Percentiles rank a stretch among this genome's conserved stretches.
phyloP scores from a whole-genome alignment of 2,329 filamentous ascomycete species.

The Fusarium gaditjirri region DNA sequence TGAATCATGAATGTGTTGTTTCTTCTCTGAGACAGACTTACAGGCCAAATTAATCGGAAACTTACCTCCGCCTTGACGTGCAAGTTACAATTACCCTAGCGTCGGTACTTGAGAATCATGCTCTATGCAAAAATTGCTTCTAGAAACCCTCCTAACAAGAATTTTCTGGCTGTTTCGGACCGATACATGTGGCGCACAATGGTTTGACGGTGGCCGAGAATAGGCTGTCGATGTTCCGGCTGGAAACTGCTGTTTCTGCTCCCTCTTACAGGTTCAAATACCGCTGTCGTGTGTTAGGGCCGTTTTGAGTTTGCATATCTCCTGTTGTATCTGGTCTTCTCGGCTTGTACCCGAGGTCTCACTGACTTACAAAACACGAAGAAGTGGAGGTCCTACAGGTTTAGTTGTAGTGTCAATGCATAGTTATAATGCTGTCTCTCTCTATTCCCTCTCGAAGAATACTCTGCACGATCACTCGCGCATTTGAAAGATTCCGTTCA shows the following conservation, averaged over 20 bases:
- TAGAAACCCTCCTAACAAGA: conserved; percentile 5
- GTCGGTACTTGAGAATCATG: conserved; percentile 8
- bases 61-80: conserved; percentile 7
- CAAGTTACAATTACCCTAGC: neutral
- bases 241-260: neutral
- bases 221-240: neutral
- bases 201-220: neutral
- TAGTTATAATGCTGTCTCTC: no score
- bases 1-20: neutral
- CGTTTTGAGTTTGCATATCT: neutral
- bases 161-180: conserved; percentile 19
- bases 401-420: no score
- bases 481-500: neutral
- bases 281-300: neutral
- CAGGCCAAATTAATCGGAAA: conserved; percentile 4
- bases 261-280: neutral
- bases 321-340: neutral
- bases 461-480: neutral
- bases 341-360: neutral
- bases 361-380: neutral
- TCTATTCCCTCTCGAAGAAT: neutral
- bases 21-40: neutral
- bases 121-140: conserved; percentile 4
- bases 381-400: neutral
- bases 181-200: conserved; percentile 2